A percentile compares a stretch with the other conserved stretches of the same genome.
phyloP scores from a whole-genome alignment of 441 rosid species.

The Manihot esculenta region DNA sequence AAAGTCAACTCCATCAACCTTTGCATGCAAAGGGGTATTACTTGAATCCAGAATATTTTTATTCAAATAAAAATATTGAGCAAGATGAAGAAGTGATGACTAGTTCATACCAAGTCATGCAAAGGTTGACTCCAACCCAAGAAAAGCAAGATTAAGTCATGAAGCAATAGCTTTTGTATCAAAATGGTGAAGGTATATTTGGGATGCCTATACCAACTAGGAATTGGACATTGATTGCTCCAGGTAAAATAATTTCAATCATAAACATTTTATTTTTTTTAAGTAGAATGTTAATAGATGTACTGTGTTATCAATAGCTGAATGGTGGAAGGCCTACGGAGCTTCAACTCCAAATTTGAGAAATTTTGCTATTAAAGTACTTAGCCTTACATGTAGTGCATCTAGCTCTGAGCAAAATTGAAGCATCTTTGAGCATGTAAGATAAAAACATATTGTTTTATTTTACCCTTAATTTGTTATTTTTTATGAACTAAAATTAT shows the following conservation, averaged over 20 bases:
- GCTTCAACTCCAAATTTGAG: not conserved
- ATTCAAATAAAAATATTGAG: not conserved
- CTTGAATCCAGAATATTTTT: too few species aligned
- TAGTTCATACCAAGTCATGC: not conserved
- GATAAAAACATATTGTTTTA: not conserved
- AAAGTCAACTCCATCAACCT: too few species aligned
- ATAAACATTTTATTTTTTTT: accelerated
- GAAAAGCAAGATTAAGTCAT: not conserved
- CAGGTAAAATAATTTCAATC: not conserved
- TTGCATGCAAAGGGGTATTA: too few species aligned
- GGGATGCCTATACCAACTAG: not conserved
- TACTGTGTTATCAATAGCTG: too few species aligned
- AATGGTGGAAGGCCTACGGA: not conserved
- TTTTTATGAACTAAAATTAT: not conserved
- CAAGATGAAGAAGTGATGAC: not conserved
- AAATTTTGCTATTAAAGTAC: not conserved
- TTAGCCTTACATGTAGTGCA: too few species aligned
- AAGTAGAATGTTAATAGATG: too few species aligned
- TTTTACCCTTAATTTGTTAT: not conserved
- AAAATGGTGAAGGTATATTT: not conserved
- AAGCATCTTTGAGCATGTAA: not conserved
- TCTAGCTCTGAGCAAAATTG: too few species aligned
- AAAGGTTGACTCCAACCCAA: not conserved
- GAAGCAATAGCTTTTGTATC: not conserved
- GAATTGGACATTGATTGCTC: not conserved